Conservation (phyloP, 2,329 filamentous ascomycete species). For the Ramularia endophylla region DNA sequence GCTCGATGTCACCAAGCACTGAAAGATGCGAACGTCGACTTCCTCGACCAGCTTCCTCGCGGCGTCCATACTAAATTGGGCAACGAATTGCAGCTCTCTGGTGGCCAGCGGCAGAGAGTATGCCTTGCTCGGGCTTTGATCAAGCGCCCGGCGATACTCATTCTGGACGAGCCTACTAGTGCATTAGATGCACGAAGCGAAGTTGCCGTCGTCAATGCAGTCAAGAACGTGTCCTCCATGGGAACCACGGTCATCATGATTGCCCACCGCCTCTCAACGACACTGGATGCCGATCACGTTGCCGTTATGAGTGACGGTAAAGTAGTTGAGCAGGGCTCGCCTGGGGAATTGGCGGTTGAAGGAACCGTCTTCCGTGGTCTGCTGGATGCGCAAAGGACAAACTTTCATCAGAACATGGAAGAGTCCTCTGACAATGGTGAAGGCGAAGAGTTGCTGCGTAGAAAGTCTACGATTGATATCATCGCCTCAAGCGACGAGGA, state of each 20-base stretch:
- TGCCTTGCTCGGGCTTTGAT: conserved; percentile 44
- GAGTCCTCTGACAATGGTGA: neutral
- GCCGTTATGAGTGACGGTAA: conserved; percentile 66
- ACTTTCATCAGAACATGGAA: conserved; percentile 6
- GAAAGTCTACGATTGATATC: neutral
- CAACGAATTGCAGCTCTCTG: conserved; percentile 40
- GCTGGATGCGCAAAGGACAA: conserved; percentile 23
- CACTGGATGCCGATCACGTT: conserved; percentile 73
- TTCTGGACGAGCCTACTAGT: conserved; percentile 44
- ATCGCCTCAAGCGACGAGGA: neutral
- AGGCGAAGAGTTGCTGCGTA: conserved; percentile 2
- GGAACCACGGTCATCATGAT: conserved; percentile 63
- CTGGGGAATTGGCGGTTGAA: conserved; percentile 48
- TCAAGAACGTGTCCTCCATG: conserved; percentile 35
- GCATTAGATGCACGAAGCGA: conserved; percentile 42
- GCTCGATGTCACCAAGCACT: conserved; percentile 29
- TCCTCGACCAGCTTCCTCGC: conserved; percentile 39
- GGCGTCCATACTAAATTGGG: conserved; percentile 41
- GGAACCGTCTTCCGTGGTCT: conserved; percentile 25
- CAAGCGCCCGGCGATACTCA: conserved; percentile 39
- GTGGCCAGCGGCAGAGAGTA: conserved; percentile 43
- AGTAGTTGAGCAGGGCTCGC: conserved; percentile 58
- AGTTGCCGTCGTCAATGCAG: conserved; percentile 37
- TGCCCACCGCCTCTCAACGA: conserved; percentile 69
- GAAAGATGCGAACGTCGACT: conserved; percentile 38